Percentiles rank a stretch among this genome's conserved stretches.
Evolutionary conservation across 2,329 filamentous ascomycete genomes (phyloP).

Genomic region (Diaporthe helianthi): DNA sequence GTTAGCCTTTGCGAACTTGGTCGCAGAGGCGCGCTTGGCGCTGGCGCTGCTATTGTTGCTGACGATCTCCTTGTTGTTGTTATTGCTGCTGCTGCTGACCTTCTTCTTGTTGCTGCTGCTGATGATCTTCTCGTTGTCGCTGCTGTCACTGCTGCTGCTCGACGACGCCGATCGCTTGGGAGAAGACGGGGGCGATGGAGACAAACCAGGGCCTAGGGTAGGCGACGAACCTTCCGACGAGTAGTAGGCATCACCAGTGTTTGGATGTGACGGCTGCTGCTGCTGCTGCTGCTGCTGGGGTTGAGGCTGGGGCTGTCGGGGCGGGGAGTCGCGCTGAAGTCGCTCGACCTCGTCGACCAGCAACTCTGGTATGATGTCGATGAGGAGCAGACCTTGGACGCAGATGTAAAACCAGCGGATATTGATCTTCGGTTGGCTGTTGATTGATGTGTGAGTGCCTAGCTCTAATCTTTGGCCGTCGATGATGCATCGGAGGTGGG

Average conservation of each 20-base stretch:
- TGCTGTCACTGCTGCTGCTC: not conserved
- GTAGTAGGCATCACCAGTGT: not conserved
- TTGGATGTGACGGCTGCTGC: not conserved
- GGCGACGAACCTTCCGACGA: not conserved
- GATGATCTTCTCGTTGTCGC: too few species aligned
- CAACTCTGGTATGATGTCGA: not conserved
- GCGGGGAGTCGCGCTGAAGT: not conserved
- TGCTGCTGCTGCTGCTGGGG: too few species aligned
- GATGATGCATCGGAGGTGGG: rapidly evolving
- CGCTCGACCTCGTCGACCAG: slow-evolving; percentile 2
- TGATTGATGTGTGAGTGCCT: not conserved
- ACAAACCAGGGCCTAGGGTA: too few species aligned
- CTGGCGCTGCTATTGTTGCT: not conserved
- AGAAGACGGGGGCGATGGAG: not conserved
- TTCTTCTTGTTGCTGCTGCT: too few species aligned
- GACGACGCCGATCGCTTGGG: too few species aligned
- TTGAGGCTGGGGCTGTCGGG: not conserved
- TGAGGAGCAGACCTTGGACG: slow-evolving; percentile 8
- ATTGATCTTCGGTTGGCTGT: not conserved
- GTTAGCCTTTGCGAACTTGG: not conserved
- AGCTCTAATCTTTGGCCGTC: rapidly evolving
- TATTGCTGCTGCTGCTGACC: too few species aligned
- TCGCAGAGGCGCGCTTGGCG: not conserved
- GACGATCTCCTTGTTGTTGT: too few species aligned
- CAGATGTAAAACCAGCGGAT: slow-evolving; percentile 8